Evolutionary conservation across 2,329 filamentous ascomycete species (phyloP).

Genomic region (Hypoxylon sp.): DNA sequence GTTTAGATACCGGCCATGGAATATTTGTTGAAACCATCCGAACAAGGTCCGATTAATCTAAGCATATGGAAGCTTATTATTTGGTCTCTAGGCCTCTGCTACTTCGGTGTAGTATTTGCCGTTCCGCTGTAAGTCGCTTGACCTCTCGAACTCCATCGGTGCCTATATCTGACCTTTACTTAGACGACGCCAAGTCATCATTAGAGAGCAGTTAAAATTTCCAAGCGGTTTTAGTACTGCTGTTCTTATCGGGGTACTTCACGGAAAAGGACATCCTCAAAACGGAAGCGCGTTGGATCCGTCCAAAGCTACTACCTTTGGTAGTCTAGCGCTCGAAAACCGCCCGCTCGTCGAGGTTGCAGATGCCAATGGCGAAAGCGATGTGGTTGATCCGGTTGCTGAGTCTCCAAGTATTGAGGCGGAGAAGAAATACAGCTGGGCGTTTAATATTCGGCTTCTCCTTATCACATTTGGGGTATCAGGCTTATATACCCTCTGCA

Average conservation of each 20-base stretch:
- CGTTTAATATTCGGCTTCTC: slow-evolving; percentile 62
- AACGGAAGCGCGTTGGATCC: slow-evolving; percentile 41
- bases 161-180: slow-evolving; percentile 11
- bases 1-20: slow-evolving; percentile 83
- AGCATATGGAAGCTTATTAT: slow-evolving; percentile 80
- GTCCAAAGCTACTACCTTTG: slow-evolving; percentile 45
- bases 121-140: slow-evolving; percentile 72
- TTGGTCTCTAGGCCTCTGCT: slow-evolving; percentile 92
- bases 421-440: slow-evolving; percentile 53
- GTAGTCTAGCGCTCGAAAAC: slow-evolving; percentile 47
- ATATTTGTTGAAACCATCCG: slow-evolving; percentile 78
- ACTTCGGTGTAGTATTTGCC: slow-evolving; percentile 96
- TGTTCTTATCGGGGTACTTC: slow-evolving; percentile 88
- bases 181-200: slow-evolving; percentile 85
- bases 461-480: slow-evolving; percentile 66
- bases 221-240: slow-evolving; percentile 96
- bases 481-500: slow-evolving; percentile 76
- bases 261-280: slow-evolving; percentile 65
- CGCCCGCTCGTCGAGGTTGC: slow-evolving; percentile 40
- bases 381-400: slow-evolving; percentile 26
- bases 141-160: background rate
- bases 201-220: slow-evolving; percentile 90
- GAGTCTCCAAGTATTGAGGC: slow-evolving; percentile 44
- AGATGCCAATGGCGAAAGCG: slow-evolving; percentile 36
- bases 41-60: slow-evolving; percentile 79